Percentiles rank a stretch among this genome's conserved stretches.
Conservation (phyloP, 805 yeast genomes). For the Tetrapisispora nanseiensis region DNA sequence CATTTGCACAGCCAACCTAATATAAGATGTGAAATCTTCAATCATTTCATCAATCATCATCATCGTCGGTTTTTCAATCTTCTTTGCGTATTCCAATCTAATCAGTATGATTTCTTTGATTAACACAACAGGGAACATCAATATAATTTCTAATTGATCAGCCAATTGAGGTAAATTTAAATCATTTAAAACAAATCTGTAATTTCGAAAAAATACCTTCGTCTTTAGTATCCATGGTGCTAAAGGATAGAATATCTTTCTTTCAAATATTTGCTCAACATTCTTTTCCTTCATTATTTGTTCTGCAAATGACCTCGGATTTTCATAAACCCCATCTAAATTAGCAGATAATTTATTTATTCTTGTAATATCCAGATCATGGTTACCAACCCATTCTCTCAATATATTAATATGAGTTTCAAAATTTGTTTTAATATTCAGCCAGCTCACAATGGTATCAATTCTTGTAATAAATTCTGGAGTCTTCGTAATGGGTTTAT, state of each 20-base stretch:
- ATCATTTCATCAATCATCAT: constrained; percentile 94
- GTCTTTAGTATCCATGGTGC: constrained; percentile 80
- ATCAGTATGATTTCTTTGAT: constrained; percentile 70
- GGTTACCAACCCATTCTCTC: constrained; percentile 76
- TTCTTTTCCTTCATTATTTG: constrained; percentile 72
- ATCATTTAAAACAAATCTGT: constrained; percentile 50
- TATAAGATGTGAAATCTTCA: constrained; percentile 70
- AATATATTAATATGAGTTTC: constrained; percentile 51
- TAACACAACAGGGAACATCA: constrained; percentile 68
- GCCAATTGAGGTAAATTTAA: constrained; percentile 68
- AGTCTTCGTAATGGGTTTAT: constrained; percentile 60
- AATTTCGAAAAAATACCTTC: constrained; percentile 56
- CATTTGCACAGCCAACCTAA: constrained; percentile 64
- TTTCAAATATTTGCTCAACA: constrained; percentile 58
- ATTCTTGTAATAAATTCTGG: constrained; percentile 55
- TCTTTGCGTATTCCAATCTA: constrained; percentile 67
- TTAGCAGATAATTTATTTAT: constrained; percentile 22
- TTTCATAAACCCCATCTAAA: constrained; percentile 37
- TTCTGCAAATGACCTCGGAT: constrained; percentile 71
- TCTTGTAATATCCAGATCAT: constrained; percentile 54
- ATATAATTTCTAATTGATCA: constrained; percentile 52
- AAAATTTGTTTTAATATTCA: constrained; percentile 61
- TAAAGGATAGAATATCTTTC: constrained; percentile 55
- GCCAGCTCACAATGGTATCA: constrained; percentile 79
- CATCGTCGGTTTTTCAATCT: constrained; percentile 76